Conservation (phyloP, 2,329 filamentous ascomycete species). For the Claviceps capensis region DNA sequence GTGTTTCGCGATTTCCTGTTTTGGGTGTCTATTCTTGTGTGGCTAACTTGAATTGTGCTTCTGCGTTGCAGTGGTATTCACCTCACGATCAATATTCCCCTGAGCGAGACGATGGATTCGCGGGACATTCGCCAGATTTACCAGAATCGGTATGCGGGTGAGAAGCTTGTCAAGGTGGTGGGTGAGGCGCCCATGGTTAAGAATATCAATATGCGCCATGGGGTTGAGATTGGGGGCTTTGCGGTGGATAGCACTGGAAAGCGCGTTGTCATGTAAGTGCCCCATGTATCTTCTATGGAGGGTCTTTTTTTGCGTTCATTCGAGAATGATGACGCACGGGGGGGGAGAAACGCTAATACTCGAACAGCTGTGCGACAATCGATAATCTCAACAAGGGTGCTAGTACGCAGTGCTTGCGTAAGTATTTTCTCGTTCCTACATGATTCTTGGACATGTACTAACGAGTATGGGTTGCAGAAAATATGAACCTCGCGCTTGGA, state of each 20-base stretch:
- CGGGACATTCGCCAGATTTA: slow-evolving; percentile 89
- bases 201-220: slow-evolving; percentile 70
- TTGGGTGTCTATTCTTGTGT: background rate
- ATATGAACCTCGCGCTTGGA: slow-evolving; percentile 86
- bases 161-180: slow-evolving; percentile 85
- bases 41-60: background rate
- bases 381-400: slow-evolving; percentile 92
- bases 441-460: slow-evolving; percentile 8
- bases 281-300: slow-evolving; percentile 23
- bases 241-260: slow-evolving; percentile 83
- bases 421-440: slow-evolving; percentile 31
- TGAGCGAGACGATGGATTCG: slow-evolving; percentile 75
- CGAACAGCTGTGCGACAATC: slow-evolving; percentile 53
- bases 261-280: slow-evolving; percentile 59
- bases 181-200: slow-evolving; percentile 82
- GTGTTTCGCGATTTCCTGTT: background rate
- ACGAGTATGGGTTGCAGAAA: slow-evolving; percentile 45
- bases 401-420: slow-evolving; percentile 82
- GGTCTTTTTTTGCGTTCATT: background rate
- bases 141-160: slow-evolving; percentile 89
- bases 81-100: slow-evolving; percentile 79
- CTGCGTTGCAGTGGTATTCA: slow-evolving; percentile 59
- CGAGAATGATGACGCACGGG: no score
- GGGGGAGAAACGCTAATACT: slow-evolving; percentile 5
- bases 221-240: slow-evolving; percentile 88